phyloP scores from a whole-genome alignment of 2,329 filamentous ascomycete genomes.

The Penicillium sp. region DNA sequence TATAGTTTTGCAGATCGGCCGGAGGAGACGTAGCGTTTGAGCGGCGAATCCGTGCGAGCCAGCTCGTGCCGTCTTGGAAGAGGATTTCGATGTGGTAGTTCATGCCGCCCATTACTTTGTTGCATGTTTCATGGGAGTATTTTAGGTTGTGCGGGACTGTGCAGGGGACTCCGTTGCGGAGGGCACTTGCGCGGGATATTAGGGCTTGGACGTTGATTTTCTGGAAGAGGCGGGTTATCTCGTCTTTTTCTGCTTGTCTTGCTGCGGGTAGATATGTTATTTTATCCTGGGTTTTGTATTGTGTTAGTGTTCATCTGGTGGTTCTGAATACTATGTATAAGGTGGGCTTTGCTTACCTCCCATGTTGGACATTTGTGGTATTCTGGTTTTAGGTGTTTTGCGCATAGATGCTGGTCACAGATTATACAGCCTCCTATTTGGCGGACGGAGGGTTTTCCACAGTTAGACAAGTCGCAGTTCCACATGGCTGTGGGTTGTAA shows the following conservation, averaged over 20 bases:
- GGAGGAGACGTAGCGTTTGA: conserved; percentile 45
- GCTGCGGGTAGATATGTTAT: conserved; percentile 36
- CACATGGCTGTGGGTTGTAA: conserved; percentile 26
- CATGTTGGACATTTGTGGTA: conserved; percentile 39
- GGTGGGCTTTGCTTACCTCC: conserved; percentile 32
- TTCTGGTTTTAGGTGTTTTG: conserved; percentile 31
- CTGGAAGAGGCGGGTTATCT: conserved; percentile 35
- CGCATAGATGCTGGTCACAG: conserved; percentile 42
- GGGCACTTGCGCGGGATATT: conserved; percentile 34
- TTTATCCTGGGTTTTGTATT: conserved; percentile 31
- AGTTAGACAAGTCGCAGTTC: conserved; percentile 35
- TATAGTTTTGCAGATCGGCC: conserved; percentile 24
- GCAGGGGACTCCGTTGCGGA: conserved; percentile 39
- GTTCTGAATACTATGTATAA: background rate
- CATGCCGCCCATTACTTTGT: conserved; percentile 47
- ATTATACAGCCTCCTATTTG: conserved; percentile 40
- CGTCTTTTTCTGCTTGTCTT: conserved; percentile 34
- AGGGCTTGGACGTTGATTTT: conserved; percentile 41
- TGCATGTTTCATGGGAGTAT: conserved; percentile 37
- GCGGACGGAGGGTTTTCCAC: conserved; percentile 36
- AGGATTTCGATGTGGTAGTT: conserved; percentile 47
- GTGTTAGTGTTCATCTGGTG: background rate
- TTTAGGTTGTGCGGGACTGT: conserved; percentile 34
- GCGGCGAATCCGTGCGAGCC: conserved; percentile 46
- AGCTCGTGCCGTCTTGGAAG: conserved; percentile 46